These are phyloP conservation scores for Parascedosporium putredinis DNA, from an alignment of 2,329 filamentous ascomycete species.

Conservation along the genomic window DNA sequence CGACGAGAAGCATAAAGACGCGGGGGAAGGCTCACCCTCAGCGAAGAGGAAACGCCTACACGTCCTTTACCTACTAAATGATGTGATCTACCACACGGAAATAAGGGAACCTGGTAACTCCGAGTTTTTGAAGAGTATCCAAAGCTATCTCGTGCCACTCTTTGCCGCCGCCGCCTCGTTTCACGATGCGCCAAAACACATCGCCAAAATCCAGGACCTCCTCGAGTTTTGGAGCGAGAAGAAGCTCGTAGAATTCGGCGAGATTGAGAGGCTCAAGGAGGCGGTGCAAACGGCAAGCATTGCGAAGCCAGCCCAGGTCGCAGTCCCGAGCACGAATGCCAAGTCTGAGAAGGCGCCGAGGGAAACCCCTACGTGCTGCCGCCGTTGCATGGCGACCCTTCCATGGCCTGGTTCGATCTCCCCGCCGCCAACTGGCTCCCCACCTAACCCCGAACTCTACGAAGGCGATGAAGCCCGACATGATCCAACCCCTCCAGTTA, in stretches of 20 bases:
- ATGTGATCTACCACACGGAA: conserved; percentile 62
- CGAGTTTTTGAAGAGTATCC: conserved; percentile 45
- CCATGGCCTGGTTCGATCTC: conserved; percentile 68
- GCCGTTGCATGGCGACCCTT: conserved; percentile 63
- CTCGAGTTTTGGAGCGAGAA: conserved; percentile 62
- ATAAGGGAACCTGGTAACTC: conserved; percentile 37
- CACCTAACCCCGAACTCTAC: conserved; percentile 68
- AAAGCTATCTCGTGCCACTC: conserved; percentile 52
- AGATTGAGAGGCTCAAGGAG: conserved; percentile 48
- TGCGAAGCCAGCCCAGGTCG: conserved; percentile 12
- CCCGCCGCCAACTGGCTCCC: conserved; percentile 75
- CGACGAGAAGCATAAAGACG: conserved; percentile 1
- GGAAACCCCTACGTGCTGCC: conserved; percentile 62
- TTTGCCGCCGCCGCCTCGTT: conserved; percentile 46
- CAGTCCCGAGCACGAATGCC: conserved; percentile 9
- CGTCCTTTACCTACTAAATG: conserved; percentile 68
- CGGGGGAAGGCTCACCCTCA: conserved; percentile 9
- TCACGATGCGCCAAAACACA: conserved; percentile 53
- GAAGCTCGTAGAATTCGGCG: conserved; percentile 45
- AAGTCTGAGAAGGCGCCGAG: conserved; percentile 35
- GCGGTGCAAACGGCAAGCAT: conserved; percentile 33
- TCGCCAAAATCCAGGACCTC: conserved; percentile 52
- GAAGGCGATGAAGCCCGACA: conserved; percentile 59
- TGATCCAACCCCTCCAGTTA: conserved; percentile 63
- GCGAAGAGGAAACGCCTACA: conserved; percentile 57